These are phyloP conservation scores for Volvox carteri DNA, from an alignment of 163 green algal species.

Conservation along the genomic window DNA sequence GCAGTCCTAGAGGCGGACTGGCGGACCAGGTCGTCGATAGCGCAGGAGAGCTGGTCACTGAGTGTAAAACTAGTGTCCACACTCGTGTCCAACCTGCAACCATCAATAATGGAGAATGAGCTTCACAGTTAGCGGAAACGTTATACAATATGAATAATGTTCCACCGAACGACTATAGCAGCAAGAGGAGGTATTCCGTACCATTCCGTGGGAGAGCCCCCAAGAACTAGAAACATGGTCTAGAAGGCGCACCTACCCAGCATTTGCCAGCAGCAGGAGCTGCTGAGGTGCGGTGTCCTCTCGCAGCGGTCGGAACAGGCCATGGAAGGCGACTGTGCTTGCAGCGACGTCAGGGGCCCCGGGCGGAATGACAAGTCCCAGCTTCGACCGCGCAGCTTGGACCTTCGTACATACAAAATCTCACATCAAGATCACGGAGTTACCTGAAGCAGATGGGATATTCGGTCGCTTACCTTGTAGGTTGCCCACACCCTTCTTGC, in stretches of 20 bases:
- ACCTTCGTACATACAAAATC: slow-evolving; percentile 14
- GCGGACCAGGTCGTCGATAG: background rate
- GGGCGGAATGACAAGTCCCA: background rate
- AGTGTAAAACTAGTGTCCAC: background rate
- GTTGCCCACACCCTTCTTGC: slow-evolving; percentile 15
- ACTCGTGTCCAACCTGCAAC: background rate
- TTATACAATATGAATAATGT: too few relatives aligned
- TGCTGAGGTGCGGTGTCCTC: background rate
- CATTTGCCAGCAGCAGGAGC: background rate
- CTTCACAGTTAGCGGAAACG: too few relatives aligned
- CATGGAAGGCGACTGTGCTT: background rate
- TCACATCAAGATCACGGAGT: background rate
- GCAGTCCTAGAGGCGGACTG: background rate
- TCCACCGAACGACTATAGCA: too few relatives aligned
- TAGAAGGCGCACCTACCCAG: background rate
- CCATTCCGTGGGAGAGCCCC: too few relatives aligned
- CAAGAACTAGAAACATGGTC: background rate
- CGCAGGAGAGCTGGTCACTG: background rate
- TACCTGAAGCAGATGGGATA: background rate
- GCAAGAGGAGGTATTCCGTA: too few relatives aligned
- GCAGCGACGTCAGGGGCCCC: background rate
- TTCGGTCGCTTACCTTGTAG: slow-evolving; percentile 19
- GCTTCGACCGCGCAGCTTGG: slow-evolving; percentile 13
- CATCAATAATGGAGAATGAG: too few relatives aligned
- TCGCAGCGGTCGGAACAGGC: background rate